Base-by-base conservation (phyloP, 139 green algal genomes). In the Chlamydomonas incerta region DNA sequence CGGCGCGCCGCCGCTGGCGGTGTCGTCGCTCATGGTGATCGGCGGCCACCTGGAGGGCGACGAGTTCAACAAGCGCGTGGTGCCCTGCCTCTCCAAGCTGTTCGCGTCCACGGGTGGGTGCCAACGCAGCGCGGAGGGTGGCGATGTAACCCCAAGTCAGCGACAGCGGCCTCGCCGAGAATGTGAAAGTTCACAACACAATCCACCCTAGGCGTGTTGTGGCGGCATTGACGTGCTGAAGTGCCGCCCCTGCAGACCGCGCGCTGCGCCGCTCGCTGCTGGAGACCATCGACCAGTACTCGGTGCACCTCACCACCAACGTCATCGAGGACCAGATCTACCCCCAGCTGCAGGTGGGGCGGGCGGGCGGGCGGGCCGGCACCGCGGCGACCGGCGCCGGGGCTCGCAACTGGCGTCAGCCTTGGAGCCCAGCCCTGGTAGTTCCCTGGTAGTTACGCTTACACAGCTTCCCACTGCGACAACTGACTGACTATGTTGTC, bases 291-390 rank as follows among this genome's bases (percentile, higher is more conserved):
- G 89, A 96, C 58, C 81, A 87, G 18, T 99, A 95, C 79, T 89
- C 73, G 1, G 74, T 84, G 23, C 88, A 93, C 79, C 87, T 95
- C 24, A 92, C 91, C 70, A 47, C 41, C 74, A 92, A 34, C 1
- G 89, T 97, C 21, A 90, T 97, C 35, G 96, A 99, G 87, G 93
- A 94, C 18, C 92, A 98, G 90, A 96, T 99, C 46, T 99, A 94
- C 87, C 94, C 93, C 26, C 85, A 95, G 10, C 72, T 97, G n/a
- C 72, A 74, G 71, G 81, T 74, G 55, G 0, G 21, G 4, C 24
- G 35, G 23, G 72, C 41, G n/a, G n/a, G n/a, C n/a, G n/a, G n/a
- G n/a, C n/a, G n/a, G n/a, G n/a, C n/a, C n/a, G n/a, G n/a, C n/a
- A n/a, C n/a, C n/a, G n/a, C n/a, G n/a, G n/a, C n/a, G n/a, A n/a